Evolutionary conservation across 192 early-diverging fungal genomes (phyloP), one percentile per base, ranked within the genome.

Genomic region (Fimicolochytrium jonesii): DNA sequence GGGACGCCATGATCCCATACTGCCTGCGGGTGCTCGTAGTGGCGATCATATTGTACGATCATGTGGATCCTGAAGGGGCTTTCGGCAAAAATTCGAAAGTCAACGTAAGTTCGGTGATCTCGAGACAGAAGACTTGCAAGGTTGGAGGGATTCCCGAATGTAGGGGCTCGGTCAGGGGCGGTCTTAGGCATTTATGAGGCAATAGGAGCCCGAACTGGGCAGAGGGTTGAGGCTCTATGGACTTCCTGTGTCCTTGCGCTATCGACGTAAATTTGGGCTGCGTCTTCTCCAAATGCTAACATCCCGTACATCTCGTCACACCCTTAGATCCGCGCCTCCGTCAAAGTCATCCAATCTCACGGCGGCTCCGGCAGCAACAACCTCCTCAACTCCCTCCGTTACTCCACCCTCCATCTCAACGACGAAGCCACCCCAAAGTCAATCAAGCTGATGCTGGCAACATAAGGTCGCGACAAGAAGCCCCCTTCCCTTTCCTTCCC

Each of bases 41-140:
- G 11, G 87, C 88, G 29, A 89, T 93, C 63, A 83, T 98, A 26
- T 69, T 96, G 41, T 94, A 95, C 59, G 95, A 98, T 72, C 91
- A 95, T 68, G 86, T 95, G 42, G 80, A 88, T 58, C 76, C 84
- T 6, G 75, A 78, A 22, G 92, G 92, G 9, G 87, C 90, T 0
- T 91, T 90, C 67, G 71, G 69, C 47, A 87, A 89, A 59, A 77
- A 70, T 56, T 91, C 91, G 18, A 78, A 83, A 28, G 88, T 95
- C 56, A 92, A 95, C 70, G 86, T 88, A 76, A 79, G 83, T 75
- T 47, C 13, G 29, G 54, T 5, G 65, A 66, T 20, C 56, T 69
- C n/a, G n/a, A n/a, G n/a, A n/a, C n/a, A n/a, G n/a, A n/a, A n/a
- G n/a, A n/a, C n/a, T n/a, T n/a, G n/a, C n/a, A n/a, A n/a, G n/a